Base-by-base conservation (phyloP, 331 rosid species). In the Malus hybrid region DNA sequence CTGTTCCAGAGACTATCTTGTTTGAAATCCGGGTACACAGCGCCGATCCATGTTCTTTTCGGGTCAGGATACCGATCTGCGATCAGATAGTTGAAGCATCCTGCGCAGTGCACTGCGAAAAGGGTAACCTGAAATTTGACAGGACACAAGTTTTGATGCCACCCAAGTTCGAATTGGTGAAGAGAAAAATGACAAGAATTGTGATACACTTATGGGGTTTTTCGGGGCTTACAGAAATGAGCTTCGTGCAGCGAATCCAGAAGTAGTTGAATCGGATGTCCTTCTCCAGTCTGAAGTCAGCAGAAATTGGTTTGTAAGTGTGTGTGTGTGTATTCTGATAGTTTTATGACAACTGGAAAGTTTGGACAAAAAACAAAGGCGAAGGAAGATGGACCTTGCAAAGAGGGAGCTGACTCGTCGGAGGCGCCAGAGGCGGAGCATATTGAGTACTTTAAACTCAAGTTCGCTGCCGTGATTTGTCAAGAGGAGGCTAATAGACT, bases 181-280 rank as follows among this genome's bases (percentile, higher is more conserved):
- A 70, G 19, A 12, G 34, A 54, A 36, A 65, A 65, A 31, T 36
- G 36, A 36, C 72, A 16, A 34, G 56, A 74, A 62, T 32, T 65
- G 11, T 16, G 70, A n/a, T 39, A 4, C 69, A 2, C 19, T 48
- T 39, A 55, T 65, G 16, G 33, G n/a, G 63, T 6, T 66, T 64
- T 42, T 39, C 32, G 72, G 76, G 78, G 74, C 93, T 86, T 87
- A 93, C 98, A 61, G 90, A 86, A 57, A 79, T 78, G 79, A 93
- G 95, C 84, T 93, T 93, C 46, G 88, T 85, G 89, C 94, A 93
- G 46, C 98, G 91, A 28, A 81, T 90, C 98, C 98, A 91, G 80
- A 93, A 93, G 74, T 93, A 93, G 80, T 88, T 87, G 89, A 93
- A 93, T 44, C 98, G 91, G 65, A 93, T 88, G 89, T 93, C 98